phyloP scores from a whole-genome alignment of 345 rosid species.

The Adansonia digitata region DNA sequence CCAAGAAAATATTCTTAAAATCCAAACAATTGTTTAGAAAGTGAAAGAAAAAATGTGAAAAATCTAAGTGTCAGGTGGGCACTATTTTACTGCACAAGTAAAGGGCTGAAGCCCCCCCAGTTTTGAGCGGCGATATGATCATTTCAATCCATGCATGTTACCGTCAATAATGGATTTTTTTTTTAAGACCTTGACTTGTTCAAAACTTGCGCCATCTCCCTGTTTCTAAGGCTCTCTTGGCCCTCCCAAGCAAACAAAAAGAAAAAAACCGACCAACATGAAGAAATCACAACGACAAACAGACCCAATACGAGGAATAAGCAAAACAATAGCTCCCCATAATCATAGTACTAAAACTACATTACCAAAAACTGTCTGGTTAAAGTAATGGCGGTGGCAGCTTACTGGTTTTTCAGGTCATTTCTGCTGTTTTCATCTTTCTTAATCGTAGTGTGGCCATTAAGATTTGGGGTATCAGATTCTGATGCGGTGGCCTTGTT shows the following conservation, averaged over 20 bases:
- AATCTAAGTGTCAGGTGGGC: not conserved
- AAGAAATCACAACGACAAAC: slow-evolving; percentile 16
- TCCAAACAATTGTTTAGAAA: too few species aligned
- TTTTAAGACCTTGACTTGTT: slow-evolving; percentile 16
- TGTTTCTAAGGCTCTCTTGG: slow-evolving; percentile 14
- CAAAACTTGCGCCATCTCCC: not conserved
- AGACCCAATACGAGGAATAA: slow-evolving; percentile 21
- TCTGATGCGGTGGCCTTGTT: slow-evolving; percentile 58
- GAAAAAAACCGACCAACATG: not conserved
- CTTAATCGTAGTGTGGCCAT: not conserved
- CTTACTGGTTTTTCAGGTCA: slow-evolving; percentile 41
- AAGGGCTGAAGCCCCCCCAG: not conserved
- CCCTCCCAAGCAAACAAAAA: not conserved
- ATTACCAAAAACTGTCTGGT: slow-evolving; percentile 21
- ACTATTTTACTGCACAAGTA: not conserved
- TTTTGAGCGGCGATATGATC: not conserved
- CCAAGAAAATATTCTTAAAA: too few species aligned
- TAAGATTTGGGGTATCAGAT: slow-evolving; percentile 26
- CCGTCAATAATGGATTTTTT: slow-evolving; percentile 17
- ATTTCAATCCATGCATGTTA: not conserved
- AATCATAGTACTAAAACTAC: not conserved
- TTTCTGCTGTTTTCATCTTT: slow-evolving; percentile 29
- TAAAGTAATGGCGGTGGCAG: slow-evolving; percentile 61
- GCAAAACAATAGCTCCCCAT: slow-evolving; percentile 13
- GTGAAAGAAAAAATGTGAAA: too few species aligned